Evolutionary conservation across 179 eudicot species (phyloP), one percentile per base, ranked within the genome.

Genomic region (Silene coronaria): DNA sequence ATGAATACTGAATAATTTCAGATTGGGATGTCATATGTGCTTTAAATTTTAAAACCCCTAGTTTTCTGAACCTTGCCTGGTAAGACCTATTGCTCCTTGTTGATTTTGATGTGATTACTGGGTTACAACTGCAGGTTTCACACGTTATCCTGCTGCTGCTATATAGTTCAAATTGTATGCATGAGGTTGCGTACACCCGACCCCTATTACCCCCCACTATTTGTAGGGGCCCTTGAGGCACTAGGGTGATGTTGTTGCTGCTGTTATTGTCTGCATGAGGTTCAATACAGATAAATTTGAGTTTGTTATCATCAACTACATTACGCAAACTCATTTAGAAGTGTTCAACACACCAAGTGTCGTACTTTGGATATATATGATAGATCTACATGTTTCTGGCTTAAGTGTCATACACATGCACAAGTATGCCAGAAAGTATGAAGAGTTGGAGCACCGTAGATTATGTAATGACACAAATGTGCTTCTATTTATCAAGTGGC

Each of bases 51-150:
- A 45, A 22, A n/a, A 70, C 36, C 6, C 26, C 48, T 32, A 21
- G 28, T 74, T 36, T 19, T 67, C 74, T 58, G 22, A 11, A 61
- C 24, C 30, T 65, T 69, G 16, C 76, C 19, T 68, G 71, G 71
- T 67, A 45, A 67, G 70, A 32, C 68, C 12, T 42, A 64, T 64
- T 28, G 17, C 38, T 67, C 22, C 71, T 63, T 79, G 32, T 65
- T 48, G 45, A 64, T 30, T 21, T 30, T 64, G 38, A 30, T 64
- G 26, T 30, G 68, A 21, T 30, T 64, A 28, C 68, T 64, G 68
- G 38, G 42, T 64, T 28, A 30, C 68, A 64, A 28, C 24, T 13
- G 2, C 1, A 3, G 19, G 6, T 62, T 11, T 62, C 13, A 17
- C 16, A 21, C 4, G 42, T 28, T 45, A 28, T 28, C 30, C 23